These are phyloP conservation scores for Craspedostauros australis DNA, from an alignment of 108 stramenopile species.

Conservation along the genomic window DNA sequence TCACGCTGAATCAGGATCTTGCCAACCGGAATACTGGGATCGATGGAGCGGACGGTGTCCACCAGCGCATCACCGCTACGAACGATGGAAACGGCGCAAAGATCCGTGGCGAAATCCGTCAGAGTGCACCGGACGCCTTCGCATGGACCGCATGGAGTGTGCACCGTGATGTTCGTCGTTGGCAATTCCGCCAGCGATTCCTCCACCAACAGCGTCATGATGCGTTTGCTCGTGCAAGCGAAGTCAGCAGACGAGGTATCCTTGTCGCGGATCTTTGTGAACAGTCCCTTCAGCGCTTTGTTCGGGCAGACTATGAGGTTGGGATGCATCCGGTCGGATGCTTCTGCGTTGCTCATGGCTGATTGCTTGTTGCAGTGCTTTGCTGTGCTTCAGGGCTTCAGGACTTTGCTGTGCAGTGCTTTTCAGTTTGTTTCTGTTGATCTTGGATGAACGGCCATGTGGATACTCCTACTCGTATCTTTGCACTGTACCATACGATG, in stretches of 20 bases:
- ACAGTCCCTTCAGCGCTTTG: conserved; percentile 37
- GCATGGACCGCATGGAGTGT: conserved; percentile 71
- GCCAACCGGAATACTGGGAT: conserved; percentile 74
- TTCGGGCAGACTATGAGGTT: conserved; percentile 31
- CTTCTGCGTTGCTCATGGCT: too few relatives aligned
- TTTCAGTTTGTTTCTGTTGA: too few relatives aligned
- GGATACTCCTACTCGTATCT: too few relatives aligned
- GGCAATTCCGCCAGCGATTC: conserved; percentile 79
- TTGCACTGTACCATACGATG: too few relatives aligned
- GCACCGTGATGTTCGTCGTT: conserved; percentile 25
- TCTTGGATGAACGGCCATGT: too few relatives aligned
- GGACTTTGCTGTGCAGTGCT: too few relatives aligned
- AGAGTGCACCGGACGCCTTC: conserved; percentile 23
- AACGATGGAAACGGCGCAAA: conserved; percentile 88
- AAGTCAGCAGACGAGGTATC: conserved; percentile 50
- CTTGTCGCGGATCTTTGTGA: conserved; percentile 49
- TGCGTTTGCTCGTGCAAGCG: conserved; percentile 57
- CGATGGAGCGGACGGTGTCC: conserved; percentile 75
- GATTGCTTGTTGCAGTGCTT: too few relatives aligned
- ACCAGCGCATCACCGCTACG: conserved; percentile 89
- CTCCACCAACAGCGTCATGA: conserved; percentile 84
- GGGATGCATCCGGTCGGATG: too few relatives aligned
- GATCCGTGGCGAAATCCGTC: conserved; percentile 6
- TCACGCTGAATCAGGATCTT: conserved; percentile 98
- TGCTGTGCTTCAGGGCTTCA: too few relatives aligned